Evolutionary conservation across 345 rosid species (phyloP).

Genomic region (Pistacia atlantica): DNA sequence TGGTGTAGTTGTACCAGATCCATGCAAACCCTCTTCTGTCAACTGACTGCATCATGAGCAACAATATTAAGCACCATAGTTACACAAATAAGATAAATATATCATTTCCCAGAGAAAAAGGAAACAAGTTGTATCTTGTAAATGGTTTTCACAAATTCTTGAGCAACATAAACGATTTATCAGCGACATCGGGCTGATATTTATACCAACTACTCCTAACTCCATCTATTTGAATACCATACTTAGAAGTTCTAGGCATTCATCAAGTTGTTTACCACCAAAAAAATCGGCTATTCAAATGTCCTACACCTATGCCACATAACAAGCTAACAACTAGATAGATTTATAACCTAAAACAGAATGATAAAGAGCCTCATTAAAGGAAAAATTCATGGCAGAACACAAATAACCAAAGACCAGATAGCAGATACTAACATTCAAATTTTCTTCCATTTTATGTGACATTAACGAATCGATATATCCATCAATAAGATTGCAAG

Average conservation of each 20-base stretch:
- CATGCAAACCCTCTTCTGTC: conserved; percentile 26
- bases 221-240: conserved; percentile 1
- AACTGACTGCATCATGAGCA: conserved; percentile 37
- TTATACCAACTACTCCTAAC: neutral
- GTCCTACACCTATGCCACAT: neutral
- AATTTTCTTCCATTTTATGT: neutral
- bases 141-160: neutral
- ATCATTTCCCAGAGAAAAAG: neutral
- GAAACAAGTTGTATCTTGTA: conserved; percentile 3
- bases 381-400: neutral
- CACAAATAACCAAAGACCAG: conserved; percentile 7
- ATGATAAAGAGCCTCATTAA: neutral
- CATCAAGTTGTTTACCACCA: conserved; percentile 2
- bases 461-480: neutral
- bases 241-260: neutral
- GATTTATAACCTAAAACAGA: neutral
- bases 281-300: neutral
- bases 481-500: neutral
- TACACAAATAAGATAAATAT: neutral
- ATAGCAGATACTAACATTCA: neutral
- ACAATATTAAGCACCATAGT: conserved; percentile 11
- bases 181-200: neutral
- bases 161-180: conserved; percentile 7
- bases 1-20: conserved; percentile 24
- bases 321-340: neutral